Conservation (phyloP, 805 yeast species). For the Yamadazyma endophytica region DNA sequence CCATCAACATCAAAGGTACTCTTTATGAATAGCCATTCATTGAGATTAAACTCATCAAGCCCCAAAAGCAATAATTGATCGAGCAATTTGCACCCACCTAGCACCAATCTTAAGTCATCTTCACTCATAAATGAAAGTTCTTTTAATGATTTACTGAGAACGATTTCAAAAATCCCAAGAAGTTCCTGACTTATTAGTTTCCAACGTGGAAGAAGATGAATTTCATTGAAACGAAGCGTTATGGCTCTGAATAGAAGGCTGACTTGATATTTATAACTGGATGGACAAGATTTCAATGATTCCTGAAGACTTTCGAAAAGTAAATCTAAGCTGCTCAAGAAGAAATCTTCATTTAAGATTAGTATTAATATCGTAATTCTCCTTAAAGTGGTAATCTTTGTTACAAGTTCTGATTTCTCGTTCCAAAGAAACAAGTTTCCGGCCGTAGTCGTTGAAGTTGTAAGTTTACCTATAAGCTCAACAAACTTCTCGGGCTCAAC, state of each 20-base stretch:
- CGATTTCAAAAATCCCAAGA: conserved; percentile 38
- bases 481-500: conserved; percentile 56
- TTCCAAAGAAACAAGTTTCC: conserved; percentile 67
- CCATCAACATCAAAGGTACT: conserved; percentile 57
- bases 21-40: conserved; percentile 83
- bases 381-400: conserved; percentile 49
- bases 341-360: conserved; percentile 56
- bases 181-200: conserved; percentile 59
- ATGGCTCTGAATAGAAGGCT: conserved; percentile 62
- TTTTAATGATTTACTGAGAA: conserved; percentile 19
- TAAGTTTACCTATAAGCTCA: conserved; percentile 7
- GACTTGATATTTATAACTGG: conserved; percentile 37
- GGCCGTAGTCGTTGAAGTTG: conserved; percentile 8
- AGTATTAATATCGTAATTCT: conserved; percentile 63
- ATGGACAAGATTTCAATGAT: conserved; percentile 28
- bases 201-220: conserved; percentile 71
- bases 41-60: conserved; percentile 69
- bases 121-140: conserved; percentile 23
- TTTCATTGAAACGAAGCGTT: conserved; percentile 55
- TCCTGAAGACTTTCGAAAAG: conserved; percentile 33
- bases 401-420: conserved; percentile 56
- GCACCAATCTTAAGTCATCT: conserved; percentile 38
- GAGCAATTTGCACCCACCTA: conserved; percentile 70
- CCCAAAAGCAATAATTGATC: conserved; percentile 68
- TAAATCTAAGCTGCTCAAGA: conserved; percentile 49